These are phyloP conservation scores for Beauveria bassiana DNA, from an alignment of 2,329 filamentous ascomycete genomes.

Conservation along the genomic window DNA sequence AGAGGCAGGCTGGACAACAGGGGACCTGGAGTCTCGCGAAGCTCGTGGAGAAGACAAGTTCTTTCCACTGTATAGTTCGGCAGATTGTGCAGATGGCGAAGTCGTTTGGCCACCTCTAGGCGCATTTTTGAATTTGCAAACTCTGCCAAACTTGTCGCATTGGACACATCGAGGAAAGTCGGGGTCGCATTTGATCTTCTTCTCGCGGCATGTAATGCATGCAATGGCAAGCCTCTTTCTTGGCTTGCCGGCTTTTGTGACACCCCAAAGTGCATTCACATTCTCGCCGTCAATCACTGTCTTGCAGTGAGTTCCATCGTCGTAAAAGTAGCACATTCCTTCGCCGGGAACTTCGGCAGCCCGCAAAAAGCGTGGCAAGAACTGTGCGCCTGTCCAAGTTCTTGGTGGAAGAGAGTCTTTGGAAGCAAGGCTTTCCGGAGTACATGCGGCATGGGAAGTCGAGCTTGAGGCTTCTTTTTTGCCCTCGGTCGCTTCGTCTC, in stretches of 20 bases:
- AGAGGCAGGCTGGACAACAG: neutral
- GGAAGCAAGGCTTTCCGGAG: constrained; percentile 29
- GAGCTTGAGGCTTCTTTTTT: constrained; percentile 17
- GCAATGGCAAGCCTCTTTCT: constrained; percentile 85
- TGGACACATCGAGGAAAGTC: constrained; percentile 82
- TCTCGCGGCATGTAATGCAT: constrained; percentile 89
- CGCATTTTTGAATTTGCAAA: constrained; percentile 82
- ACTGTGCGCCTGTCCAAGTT: constrained; percentile 62
- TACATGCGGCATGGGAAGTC: constrained; percentile 22
- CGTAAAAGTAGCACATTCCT: constrained; percentile 77
- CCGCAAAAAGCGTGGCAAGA: constrained; percentile 57
- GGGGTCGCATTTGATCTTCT: constrained; percentile 96
- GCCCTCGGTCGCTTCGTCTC: constrained; percentile 24
- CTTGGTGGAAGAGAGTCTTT: constrained; percentile 59
- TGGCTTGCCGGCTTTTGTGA: constrained; percentile 90
- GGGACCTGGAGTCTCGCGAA: constrained; percentile 26
- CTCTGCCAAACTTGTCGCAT: constrained; percentile 82
- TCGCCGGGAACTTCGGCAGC: constrained; percentile 66
- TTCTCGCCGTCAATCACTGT: constrained; percentile 77
- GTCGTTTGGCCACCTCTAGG: constrained; percentile 51
- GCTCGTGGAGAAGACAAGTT: constrained; percentile 19
- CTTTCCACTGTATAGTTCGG: constrained; percentile 41
- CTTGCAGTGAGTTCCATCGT: constrained; percentile 75
- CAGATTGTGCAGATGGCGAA: constrained; percentile 44
- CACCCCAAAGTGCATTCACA: constrained; percentile 87